Evolutionary conservation across 208 protist genomes (phyloP).

Genomic region (Crithidia expoeki): DNA sequence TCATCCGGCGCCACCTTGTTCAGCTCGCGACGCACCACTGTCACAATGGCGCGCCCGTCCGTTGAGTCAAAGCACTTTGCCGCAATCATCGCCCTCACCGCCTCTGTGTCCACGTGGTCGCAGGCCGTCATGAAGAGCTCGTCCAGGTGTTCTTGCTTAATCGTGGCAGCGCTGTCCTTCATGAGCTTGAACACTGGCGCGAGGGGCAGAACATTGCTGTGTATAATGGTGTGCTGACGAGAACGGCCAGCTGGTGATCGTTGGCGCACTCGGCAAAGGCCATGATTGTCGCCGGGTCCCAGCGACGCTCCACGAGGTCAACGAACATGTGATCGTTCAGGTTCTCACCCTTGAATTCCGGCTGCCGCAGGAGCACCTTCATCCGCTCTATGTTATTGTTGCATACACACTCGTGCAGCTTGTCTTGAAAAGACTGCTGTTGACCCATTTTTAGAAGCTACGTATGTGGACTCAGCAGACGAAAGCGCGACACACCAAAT

Average conservation of each 20-base stretch:
- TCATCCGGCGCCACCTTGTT: conserved; percentile 38
- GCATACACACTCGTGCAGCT: conserved; percentile 64
- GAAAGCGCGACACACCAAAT: not conserved
- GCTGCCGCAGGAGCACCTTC: conserved; percentile 36
- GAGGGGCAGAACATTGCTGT: conserved; percentile 56
- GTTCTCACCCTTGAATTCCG: conserved; percentile 44
- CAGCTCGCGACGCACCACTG: conserved; percentile 58
- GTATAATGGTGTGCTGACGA: conserved; percentile 66
- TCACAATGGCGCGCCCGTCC: conserved; percentile 63
- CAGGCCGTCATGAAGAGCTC: conserved; percentile 71
- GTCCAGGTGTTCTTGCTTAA: conserved; percentile 61
- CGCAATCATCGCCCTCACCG: conserved; percentile 58
- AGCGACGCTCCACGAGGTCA: conserved; percentile 59
- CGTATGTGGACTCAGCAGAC: not conserved
- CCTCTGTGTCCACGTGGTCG: conserved; percentile 67
- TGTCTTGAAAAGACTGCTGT: conserved; percentile 42
- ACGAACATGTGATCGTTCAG: conserved; percentile 62
- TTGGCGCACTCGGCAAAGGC: conserved; percentile 59
- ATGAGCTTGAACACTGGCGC: conserved; percentile 58
- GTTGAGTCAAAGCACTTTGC: conserved; percentile 60
- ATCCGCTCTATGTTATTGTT: conserved; percentile 57
- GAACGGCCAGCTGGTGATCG: conserved; percentile 71
- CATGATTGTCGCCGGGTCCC: conserved; percentile 50
- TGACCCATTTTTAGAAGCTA: conserved; percentile 53
- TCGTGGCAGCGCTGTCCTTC: conserved; percentile 45